Conservation (phyloP, 805 yeast genomes). For the Torulaspora indica region DNA sequence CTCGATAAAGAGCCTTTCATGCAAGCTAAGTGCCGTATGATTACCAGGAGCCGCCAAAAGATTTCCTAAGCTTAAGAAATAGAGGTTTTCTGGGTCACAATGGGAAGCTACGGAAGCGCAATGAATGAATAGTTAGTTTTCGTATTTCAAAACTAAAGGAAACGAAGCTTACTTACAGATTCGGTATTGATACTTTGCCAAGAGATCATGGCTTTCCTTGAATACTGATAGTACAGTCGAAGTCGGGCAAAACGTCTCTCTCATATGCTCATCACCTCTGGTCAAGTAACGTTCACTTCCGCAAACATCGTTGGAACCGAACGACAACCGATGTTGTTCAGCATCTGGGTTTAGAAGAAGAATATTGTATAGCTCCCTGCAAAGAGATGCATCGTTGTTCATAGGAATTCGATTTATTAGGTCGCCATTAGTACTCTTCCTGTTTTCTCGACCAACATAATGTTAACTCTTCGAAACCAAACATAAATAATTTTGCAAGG, state of each 20-base stretch:
- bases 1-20: slow-evolving; percentile 25
- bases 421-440: no score
- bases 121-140: background rate
- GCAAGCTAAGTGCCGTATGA: slow-evolving; percentile 33
- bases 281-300: slow-evolving; percentile 11
- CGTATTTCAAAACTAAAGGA: background rate
- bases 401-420: background rate
- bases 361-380: slow-evolving; percentile 18
- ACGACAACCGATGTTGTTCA: slow-evolving; percentile 13
- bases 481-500: background rate
- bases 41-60: slow-evolving; percentile 38
- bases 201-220: slow-evolving; percentile 31
- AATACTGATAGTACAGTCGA: slow-evolving; percentile 30
- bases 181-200: slow-evolving; percentile 7
- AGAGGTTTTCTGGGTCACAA: slow-evolving; percentile 7
- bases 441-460: no score
- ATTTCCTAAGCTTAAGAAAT: slow-evolving; percentile 34
- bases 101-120: background rate
- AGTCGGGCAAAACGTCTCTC: slow-evolving; percentile 38
- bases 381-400: slow-evolving; percentile 2
- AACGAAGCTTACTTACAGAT: slow-evolving; percentile 7
- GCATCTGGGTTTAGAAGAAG: slow-evolving; percentile 7
- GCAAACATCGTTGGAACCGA: slow-evolving; percentile 20
- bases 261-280: slow-evolving; percentile 5
- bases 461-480: background rate